Evolutionary conservation across 805 yeast genomes (phyloP).

Genomic region (Saccharomycopsis malanga): DNA sequence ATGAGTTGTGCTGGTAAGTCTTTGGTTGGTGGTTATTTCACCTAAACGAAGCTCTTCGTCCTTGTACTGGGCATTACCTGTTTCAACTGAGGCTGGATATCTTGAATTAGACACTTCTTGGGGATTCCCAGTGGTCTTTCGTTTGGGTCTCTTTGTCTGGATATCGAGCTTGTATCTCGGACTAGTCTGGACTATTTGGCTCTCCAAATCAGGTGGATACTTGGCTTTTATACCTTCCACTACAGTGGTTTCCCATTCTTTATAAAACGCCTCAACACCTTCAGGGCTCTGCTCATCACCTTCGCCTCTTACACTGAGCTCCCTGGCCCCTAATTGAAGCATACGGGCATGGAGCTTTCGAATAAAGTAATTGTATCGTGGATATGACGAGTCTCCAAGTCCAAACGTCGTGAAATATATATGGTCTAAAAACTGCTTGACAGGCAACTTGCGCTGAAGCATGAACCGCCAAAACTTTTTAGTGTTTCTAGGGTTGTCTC

Average conservation of each 20-base stretch:
- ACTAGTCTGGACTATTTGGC: not conserved
- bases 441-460: constrained; percentile 57
- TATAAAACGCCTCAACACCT: constrained; percentile 63
- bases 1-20: constrained; percentile 67
- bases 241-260: constrained; percentile 60
- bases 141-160: constrained; percentile 26
- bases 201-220: constrained; percentile 35
- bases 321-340: constrained; percentile 73
- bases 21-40: constrained; percentile 39
- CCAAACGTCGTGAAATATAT: constrained; percentile 72
- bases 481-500: constrained; percentile 79
- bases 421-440: constrained; percentile 47
- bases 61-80: constrained; percentile 9
- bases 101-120: constrained; percentile 30
- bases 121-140: constrained; percentile 27
- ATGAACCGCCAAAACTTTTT: constrained; percentile 68
- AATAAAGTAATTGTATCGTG: constrained; percentile 82
- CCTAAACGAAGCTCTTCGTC: constrained; percentile 32
- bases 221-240: constrained; percentile 30
- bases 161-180: constrained; percentile 4
- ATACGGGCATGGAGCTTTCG: constrained; percentile 74
- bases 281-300: constrained; percentile 81
- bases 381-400: constrained; percentile 88
- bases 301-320: constrained; percentile 69
- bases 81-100: not conserved